Evolutionary conservation across 1,139 yeast species (phyloP), one percentile per base, ranked within the genome.

Genomic region (Lodderomyces metapsilosis): DNA sequence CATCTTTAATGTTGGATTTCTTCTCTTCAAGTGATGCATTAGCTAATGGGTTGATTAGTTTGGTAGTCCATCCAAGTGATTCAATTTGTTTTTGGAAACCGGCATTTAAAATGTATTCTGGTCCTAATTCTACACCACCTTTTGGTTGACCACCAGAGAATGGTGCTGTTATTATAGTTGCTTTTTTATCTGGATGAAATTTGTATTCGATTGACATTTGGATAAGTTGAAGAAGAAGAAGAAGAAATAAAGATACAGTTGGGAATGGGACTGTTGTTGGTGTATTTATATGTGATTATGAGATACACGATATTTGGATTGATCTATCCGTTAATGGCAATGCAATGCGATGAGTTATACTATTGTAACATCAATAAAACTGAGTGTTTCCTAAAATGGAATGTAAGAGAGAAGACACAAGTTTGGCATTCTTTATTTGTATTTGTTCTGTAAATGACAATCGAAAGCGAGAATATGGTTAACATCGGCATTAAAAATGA

Each of bases 71-170:
- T 16, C 94, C 95, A 41, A 89, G 71, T 3, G 68, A 64, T 49
- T 77, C 65, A 43, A 91, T 60, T 53, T 84, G 86, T 30, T 74
- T 54, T 46, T 78, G 70, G 44, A 91, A 73, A 3, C 96, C 96
- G 43, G 81, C 79, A 49, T 83, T 76, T 42, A 88, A 62, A 49
- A 91, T 72, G 59, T 79, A 84, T 47, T 82, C 78, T n/a, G 98
- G 98, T 22, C 97, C 98, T 44, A 82, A 77, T 57, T 91, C 98
- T 32, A 91, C 97, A 43, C 98, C 98, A 27, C 84, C 79, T 56
- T 87, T 86, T 40, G 91, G 94, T 64, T 91, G 98, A 45, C 98
- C 98, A n/a, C 97, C 98, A 28, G 91, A 82, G 61, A 89, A 89
- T 41, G 97, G 96, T 0, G 96, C 96, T 21, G 83, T 73, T 50